These are phyloP conservation scores for Boletus tylopilopsis DNA, from an alignment of 768 basidiomycete species.

Conservation along the genomic window DNA sequence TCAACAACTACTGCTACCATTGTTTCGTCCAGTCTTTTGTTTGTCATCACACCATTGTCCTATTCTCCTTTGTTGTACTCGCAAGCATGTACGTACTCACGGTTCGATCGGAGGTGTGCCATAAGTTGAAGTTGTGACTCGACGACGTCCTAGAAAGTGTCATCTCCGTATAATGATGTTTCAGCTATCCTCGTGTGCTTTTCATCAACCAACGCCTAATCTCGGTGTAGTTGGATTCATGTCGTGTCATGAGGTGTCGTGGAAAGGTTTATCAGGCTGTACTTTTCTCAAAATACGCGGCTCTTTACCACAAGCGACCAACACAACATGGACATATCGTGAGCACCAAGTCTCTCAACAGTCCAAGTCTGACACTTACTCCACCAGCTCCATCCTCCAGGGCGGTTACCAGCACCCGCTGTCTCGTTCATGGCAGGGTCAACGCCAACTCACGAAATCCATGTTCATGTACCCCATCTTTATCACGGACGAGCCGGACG, in stretches of 20 bases:
- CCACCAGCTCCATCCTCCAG: slow-evolving; percentile 68
- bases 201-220: no score
- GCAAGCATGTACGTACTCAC: slow-evolving; percentile 10
- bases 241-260: no score
- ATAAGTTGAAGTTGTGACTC: no score
- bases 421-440: slow-evolving; percentile 83
- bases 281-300: no score
- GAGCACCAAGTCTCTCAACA: slow-evolving; percentile 15
- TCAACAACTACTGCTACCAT: slow-evolving; percentile 1
- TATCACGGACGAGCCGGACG: slow-evolving; percentile 91
- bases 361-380: slow-evolving; percentile 1
- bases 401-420: slow-evolving; percentile 94
- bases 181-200: no score
- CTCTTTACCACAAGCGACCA: no score
- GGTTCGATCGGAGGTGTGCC: no score
- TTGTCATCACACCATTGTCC: slow-evolving; percentile 21
- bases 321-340: slow-evolving; percentile 44
- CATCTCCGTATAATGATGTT: no score
- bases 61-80: slow-evolving; percentile 14
- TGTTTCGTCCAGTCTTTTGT: slow-evolving; percentile 10
- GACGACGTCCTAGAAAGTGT: no score
- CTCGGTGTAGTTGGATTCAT: no score
- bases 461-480: slow-evolving; percentile 99
- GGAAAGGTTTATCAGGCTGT: no score
- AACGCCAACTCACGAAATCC: slow-evolving; percentile 73